phyloP scores from a whole-genome alignment of 2,329 filamentous ascomycete genomes.

The Lachnum nothofagi region DNA sequence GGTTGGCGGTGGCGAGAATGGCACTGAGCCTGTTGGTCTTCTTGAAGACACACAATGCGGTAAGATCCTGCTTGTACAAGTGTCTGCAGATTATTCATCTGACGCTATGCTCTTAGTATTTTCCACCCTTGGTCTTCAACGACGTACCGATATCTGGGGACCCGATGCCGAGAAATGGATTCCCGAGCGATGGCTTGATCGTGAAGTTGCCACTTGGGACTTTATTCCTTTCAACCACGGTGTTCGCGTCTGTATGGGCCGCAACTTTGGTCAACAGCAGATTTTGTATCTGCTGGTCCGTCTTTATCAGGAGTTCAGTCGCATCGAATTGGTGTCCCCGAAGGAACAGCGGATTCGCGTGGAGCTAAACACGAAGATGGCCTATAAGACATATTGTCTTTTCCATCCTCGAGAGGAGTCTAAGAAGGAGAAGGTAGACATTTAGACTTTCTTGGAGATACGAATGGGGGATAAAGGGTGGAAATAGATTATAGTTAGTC shows the following conservation, averaged over 20 bases:
- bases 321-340: conserved; percentile 18
- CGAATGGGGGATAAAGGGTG: no score
- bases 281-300: conserved; percentile 29
- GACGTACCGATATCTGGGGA: neutral
- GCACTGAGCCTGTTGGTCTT: conserved; percentile 24
- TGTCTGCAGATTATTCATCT: neutral
- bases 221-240: conserved; percentile 33
- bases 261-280: conserved; percentile 31
- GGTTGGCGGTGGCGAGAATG: conserved; percentile 26
- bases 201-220: conserved; percentile 40
- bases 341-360: conserved; percentile 8
- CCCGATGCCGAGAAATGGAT: conserved; percentile 29
- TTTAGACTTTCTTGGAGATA: neutral
- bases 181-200: conserved; percentile 29
- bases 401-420: conserved; percentile 1
- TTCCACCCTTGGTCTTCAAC: conserved; percentile 13
- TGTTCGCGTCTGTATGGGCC: conserved; percentile 29
- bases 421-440: neutral
- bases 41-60: conserved; percentile 12
- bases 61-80: neutral
- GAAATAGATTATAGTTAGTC: no score
- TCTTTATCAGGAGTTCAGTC: conserved; percentile 29
- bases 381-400: neutral
- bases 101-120: conserved; percentile 6
- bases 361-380: conserved; percentile 10